Base-by-base conservation (phyloP, 2,329 filamentous ascomycete species). In the Daldinia eschscholtzii region DNA sequence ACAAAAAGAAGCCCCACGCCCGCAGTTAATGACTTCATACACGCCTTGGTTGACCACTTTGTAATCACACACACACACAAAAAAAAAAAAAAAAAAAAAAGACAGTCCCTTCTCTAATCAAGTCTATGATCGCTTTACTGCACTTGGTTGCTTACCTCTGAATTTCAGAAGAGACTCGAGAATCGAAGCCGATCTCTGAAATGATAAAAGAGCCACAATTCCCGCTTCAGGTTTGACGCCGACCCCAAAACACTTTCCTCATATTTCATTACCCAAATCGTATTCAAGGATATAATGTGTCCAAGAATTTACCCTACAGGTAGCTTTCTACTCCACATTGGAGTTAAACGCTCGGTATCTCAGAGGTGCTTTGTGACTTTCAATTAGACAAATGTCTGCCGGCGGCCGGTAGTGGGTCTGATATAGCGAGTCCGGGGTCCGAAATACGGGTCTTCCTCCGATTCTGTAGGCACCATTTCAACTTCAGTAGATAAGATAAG, bases 221-320 rank as follows among this genome's bases (percentile, higher is more conserved):
- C 28, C 52, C 20, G 44, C 20, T 53, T 20, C 7, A 46, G 10
- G n/a, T 60, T 67, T 57, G 50, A 60, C 57, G 61, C 58, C 58
- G 48, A 44, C 37, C 28, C 6, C 58, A 10, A 46, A 42, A 57
- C 44, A 23, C 33, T 28, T n/a, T 48, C 15, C 20, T 28, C 15
- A 48, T 20, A 9, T 26, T 48, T 5, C 28, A 28, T 28, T 28
- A 23, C 23, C 44, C 6, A 48, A 28, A 48, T 48, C 23, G 15
- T 15, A 15, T 48, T 7, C 23, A 26, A 10, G 5, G 10, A 15
- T 48, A 26, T 18, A 13, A 26, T 46, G 4, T 6, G 12, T 2
- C 13, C 2, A 6, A 48, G 28, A 28, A 2, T 12, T 20, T 10
- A 23, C 28, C 23, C 13, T 6, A 26, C 4, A 48, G 9, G 10